Base-by-base conservation (phyloP, 2,329 filamentous ascomycete genomes). In the Microsporum audouinii region DNA sequence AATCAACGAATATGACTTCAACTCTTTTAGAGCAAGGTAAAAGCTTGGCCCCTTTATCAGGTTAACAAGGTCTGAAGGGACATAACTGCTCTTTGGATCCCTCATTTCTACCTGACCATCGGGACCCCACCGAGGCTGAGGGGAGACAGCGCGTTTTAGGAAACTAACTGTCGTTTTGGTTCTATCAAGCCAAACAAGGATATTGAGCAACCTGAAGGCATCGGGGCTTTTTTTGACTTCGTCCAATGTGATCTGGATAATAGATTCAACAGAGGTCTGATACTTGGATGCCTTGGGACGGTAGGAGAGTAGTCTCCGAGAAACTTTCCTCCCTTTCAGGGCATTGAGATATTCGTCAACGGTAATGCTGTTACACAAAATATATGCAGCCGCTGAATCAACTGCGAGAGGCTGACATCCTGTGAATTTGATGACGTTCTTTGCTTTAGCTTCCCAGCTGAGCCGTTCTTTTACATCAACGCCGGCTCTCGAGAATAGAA, bases 151-250 rank as follows among this genome's bases (percentile, higher is more conserved):
- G 34, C 47, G 47, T 29, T 60, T 60, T 6, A 60, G 39, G 29
- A 60, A 60, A 23, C 49, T 34, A 33, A 43, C 39, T 5, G 59
- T 60, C 2, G 59, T 60, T 38, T 56, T 60, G 6, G 49, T 41
- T 36, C 59, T 56, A 31, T 60, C 59, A 10, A 60, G 59, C 59
- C 59, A 60, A 12, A 60, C 59, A 6, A 60, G 59, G n/a, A 60
- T 23, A 36, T 60, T 56, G 10, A 60, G 51, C 36, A 60, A 23
- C 14, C 34, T 57, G 29, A 56, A 57, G 17, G 59, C 31, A 34
- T 43, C 49, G 2, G 14, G 33, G 31, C n/a, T 60, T 33, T 60
- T 60, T 7, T 57, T 60, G n/a, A 60, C 45, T 45, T 60, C 59
- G 8, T 41, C 59, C 4, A 60, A 41, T 1, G 59, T 56, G 6